Base-by-base conservation (phyloP, 106 monocot genomes). In the Chionographis japonica region DNA sequence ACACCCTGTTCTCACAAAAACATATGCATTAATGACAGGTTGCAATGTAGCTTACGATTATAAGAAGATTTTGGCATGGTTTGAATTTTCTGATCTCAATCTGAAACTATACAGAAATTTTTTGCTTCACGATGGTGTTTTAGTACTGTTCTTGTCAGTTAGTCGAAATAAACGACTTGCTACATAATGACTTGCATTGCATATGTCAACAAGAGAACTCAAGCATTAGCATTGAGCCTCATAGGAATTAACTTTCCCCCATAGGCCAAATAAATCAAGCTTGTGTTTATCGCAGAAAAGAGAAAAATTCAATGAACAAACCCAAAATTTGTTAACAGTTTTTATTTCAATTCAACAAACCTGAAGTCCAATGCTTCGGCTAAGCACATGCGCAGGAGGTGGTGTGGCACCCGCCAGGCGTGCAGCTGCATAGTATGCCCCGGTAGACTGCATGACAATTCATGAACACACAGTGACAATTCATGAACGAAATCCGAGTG, bases 281-380 rank as follows among this genome's bases (percentile, higher is more conserved):
- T 27, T 46, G 5, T 46, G 8, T 10, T 46, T 46, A 46, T 10
- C 46, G 46, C 5, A 46, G 46, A 46, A 64, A 56, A 74, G 20
- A 6, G 55, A 17, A 42, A 65, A n/a, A 56, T 19, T 6, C 6
- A 68, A 55, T 19, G 14, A 38, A 10, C 52, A 51, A 27, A 12
- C 35, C 13, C 35, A 0, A 41, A 2, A 16, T 4, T 16, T 2
- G 14, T 15, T 3, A 52, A 72, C 18, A 16, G 0, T 3, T 52
- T 27, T 27, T 8, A 18, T 51, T 20, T 35, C 2, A 3, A 2
- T 49, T 52, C 39, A 42, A 74, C 40, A 62, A 55, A 91, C 95
- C 95, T 95, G 95, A 56, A 86, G 78, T 60, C 95, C 95, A 37
- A 95, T 75, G 58, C 91, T 84, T 78, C 91, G 78, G 50, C 80